Base-by-base conservation (phyloP, 345 rosid species). In the Eutrema yunnanense region DNA sequence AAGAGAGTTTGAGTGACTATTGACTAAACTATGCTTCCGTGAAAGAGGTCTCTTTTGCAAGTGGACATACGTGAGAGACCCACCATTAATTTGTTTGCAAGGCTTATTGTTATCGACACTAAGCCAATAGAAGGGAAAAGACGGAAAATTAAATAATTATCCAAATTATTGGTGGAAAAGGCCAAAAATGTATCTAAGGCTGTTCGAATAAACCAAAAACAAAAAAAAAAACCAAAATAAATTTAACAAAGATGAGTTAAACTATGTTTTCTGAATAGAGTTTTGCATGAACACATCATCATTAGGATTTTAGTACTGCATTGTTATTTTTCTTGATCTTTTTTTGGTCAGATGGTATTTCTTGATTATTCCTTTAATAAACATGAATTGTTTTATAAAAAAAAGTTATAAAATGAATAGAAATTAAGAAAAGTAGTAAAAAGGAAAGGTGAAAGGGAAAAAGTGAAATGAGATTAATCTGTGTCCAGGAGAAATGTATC, bases 401-500 rank as follows among this genome's bases (percentile, higher is more conserved):
- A 16, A 30, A 19, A 34, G n/a, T n/a, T 32, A 1, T 1, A 67
- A 29, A 63, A 33, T 16, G 8, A 11, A n/a, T 27, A 27, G 2
- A 51, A 66, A 51, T 42, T 9, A 27, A 30, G 43, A 10, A 53
- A 33, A 30, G 13, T 38, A 54, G 40, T 7, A 22, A 4, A 30
- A 13, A 54, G 0, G 11, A 56, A 54, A 36, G 13, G 6, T 1
- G 4, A 72, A 41, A 12, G 19, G n/a, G 13, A 14, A 7, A 11
- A 67, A 9, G 46, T 41, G 60, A 61, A 10, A 26, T 37, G 51
- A 47, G 7, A 67, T 13, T 34, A 44, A 8, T 37, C 22, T 9
- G 56, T 67, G 78, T 67, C 62, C 9, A 67, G 62, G 62, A 42
- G 33, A 75, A 75, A 68, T 53, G 74, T 53, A 75, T 75, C 69